Evolutionary conservation across 805 yeast species (phyloP).

Genomic region (Saturnispora diversa): DNA sequence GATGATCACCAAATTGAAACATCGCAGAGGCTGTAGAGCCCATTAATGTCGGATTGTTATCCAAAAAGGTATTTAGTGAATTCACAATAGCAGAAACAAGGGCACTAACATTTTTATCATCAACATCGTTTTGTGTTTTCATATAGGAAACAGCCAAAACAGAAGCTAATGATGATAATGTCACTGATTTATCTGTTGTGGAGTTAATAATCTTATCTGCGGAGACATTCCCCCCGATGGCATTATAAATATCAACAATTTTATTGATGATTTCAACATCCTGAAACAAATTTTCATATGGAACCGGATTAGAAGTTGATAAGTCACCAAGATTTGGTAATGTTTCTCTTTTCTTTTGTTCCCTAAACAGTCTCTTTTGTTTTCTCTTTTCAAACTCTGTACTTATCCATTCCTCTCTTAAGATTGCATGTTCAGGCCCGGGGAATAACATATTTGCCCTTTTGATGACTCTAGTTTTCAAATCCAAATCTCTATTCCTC

Average conservation of each 20-base stretch:
- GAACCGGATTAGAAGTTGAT: conserved; percentile 10
- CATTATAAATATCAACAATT: conserved; percentile 24
- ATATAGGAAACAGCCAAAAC: conserved; percentile 22
- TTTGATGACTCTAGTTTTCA: conserved; percentile 67
- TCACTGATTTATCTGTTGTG: conserved; percentile 19
- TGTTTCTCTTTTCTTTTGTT: conserved; percentile 25
- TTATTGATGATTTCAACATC: conserved; percentile 9
- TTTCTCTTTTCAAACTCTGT: conserved; percentile 62
- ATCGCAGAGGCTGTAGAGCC: not conserved
- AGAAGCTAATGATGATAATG: conserved; percentile 23
- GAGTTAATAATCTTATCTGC: conserved; percentile 11
- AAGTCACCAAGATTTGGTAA: conserved; percentile 10
- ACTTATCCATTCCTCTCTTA: conserved; percentile 60
- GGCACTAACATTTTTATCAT: conserved; percentile 18
- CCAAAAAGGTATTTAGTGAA: conserved; percentile 16
- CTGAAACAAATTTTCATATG: conserved; percentile 7
- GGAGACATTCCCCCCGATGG: conserved; percentile 29
- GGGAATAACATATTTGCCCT: conserved; percentile 68
- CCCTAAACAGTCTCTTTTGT: conserved; percentile 47
- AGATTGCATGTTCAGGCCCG: conserved; percentile 42
- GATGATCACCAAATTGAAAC: not conserved
- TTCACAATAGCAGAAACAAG: conserved; percentile 29
- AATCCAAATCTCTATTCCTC: conserved; percentile 80
- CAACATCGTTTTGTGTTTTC: conserved; percentile 8
- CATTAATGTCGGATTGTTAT: conserved; percentile 4